Evolutionary conservation across 306 rosid genomes (phyloP), one percentile per base, ranked within the genome.

Genomic region (Luffa acutangula): DNA sequence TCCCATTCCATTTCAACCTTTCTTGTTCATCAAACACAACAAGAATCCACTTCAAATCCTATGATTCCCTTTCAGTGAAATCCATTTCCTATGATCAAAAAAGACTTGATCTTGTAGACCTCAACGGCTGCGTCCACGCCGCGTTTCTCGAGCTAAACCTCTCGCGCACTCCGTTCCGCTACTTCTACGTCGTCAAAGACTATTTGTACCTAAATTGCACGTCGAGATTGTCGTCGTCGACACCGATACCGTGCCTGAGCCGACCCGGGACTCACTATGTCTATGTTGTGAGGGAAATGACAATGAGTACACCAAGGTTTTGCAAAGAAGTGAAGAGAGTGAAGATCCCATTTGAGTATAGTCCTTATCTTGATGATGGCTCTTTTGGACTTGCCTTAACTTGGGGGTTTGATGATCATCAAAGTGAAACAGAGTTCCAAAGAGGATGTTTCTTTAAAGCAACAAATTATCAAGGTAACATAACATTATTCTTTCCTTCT

Each of bases 101-200:
- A 84, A 91, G 36, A 59, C 82, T 94, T 17, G 78, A 87, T 58
- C 96, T 95, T 54, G 75, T 80, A 33, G 97, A 92, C 85, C 93
- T 93, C 72, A 82, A 81, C 21, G 82, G 65, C 9, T 95, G 97
- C 57, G 84, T 75, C 63, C 93, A 91, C 9, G 78, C 15, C 63
- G 98, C 91, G 45, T 91, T 92, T 78, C 89, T 95, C 2, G 85
- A 91, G 67, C 92, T 92, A 62, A 76, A 92, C 43, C 91, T 95
- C 78, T 86, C 95, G 25, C 85, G 31, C 0, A 91, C 97, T 2
- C 89, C 93, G 0, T 92, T 91, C 42, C 87, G 31, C 1, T 89
- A 89, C 49, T 91, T 82, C 70, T 77, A 95, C 42, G 85, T 70
- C 20, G 76, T 92, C 0, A 87, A 79, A 12, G 83, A 87, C 82